Conservation (phyloP, 768 basidiomycete genomes). For the Auriculariales sp. region DNA sequence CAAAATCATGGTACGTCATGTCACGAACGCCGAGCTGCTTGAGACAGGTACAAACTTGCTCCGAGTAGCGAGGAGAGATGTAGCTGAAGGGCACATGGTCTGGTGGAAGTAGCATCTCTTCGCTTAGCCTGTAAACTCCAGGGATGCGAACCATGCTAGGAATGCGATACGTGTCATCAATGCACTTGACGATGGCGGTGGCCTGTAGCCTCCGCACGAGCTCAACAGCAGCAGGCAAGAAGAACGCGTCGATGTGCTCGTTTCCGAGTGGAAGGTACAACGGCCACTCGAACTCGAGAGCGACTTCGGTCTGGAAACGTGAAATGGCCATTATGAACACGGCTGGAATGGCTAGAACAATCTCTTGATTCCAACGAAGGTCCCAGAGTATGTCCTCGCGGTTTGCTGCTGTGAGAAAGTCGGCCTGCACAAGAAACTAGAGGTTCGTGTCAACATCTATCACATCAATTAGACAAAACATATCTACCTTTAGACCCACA, state of each 20-base stretch:
- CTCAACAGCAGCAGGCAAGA: slow-evolving; percentile 3
- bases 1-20: background rate
- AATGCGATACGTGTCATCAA: background rate
- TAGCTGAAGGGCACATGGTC: background rate
- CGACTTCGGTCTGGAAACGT: slow-evolving; percentile 8
- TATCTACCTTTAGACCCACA: slow-evolving; percentile 10
- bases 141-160: background rate
- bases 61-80: background rate
- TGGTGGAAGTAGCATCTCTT: background rate
- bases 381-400: slow-evolving; percentile 15
- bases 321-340: slow-evolving; percentile 11
- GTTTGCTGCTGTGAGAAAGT: slow-evolving; percentile 16
- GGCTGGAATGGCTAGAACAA: slow-evolving; percentile 10
- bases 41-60: background rate
- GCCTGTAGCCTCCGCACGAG: background rate
- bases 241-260: slow-evolving; percentile 8
- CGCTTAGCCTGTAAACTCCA: background rate
- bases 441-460: background rate
- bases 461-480: background rate
- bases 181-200: background rate
- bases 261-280: slow-evolving; percentile 10
- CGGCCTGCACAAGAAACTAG: slow-evolving; percentile 17
- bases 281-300: slow-evolving; percentile 13
- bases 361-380: slow-evolving; percentile 12
- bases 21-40: background rate